Evolutionary conservation across 768 basidiomycete species (phyloP).

Genomic region (Guyanaporus albipodus): DNA sequence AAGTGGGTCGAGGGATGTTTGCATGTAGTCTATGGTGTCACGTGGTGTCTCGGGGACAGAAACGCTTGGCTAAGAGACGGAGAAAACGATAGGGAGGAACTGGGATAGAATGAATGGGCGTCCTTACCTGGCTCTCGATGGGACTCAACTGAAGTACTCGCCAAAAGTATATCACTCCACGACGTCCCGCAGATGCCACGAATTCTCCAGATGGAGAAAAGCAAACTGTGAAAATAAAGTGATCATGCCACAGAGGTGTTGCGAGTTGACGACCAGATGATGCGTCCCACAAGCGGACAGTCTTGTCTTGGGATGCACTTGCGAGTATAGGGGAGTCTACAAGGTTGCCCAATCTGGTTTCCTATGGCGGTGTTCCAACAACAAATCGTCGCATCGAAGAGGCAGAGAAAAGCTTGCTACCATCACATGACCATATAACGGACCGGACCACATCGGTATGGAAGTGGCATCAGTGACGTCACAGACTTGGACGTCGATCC

Average conservation of each 20-base stretch:
- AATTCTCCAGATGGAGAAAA: constrained; percentile 10
- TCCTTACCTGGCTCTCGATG: background rate
- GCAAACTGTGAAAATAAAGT: rapidly evolving
- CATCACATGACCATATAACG: constrained; percentile 7
- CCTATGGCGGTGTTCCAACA: constrained; percentile 8
- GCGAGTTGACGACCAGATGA: background rate
- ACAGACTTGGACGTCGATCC: background rate
- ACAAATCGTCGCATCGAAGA: background rate
- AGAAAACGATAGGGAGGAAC: too few relatives aligned
- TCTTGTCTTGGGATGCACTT: background rate
- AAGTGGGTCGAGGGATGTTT: too few relatives aligned
- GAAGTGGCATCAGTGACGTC: background rate
- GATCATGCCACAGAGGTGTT: background rate
- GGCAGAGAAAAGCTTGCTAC: constrained; percentile 1
- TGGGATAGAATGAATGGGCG: too few relatives aligned
- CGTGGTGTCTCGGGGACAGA: too few relatives aligned
- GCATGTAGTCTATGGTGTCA: too few relatives aligned
- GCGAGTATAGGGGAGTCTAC: constrained; percentile 9
- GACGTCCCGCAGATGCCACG: background rate
- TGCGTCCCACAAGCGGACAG: constrained; percentile 7
- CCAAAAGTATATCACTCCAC: constrained; percentile 3
- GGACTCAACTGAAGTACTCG: background rate
- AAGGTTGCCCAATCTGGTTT: background rate
- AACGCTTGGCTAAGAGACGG: too few relatives aligned
- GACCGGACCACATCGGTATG: background rate